Conservation (phyloP, 495 filamentous ascomycete genomes). For the Neurospora sp. region DNA sequence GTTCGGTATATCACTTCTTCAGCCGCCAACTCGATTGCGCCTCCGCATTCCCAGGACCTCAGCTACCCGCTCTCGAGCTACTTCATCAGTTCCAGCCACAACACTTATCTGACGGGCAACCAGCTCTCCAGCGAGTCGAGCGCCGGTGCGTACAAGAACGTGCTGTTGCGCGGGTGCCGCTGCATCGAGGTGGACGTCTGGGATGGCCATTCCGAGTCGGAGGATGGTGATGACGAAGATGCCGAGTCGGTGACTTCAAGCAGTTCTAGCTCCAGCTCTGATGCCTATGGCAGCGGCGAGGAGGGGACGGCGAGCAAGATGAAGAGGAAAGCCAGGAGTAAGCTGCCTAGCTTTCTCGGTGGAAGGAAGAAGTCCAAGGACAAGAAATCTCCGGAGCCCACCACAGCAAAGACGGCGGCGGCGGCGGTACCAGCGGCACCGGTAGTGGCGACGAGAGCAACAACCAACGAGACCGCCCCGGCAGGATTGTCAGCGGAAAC, state of each 20-base stretch:
- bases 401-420: neutral
- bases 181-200: conserved; percentile 95
- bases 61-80: conserved; percentile 70
- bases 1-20: conserved; percentile 51
- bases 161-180: conserved; percentile 73
- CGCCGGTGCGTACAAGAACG: conserved; percentile 72
- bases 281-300: conserved; percentile 1
- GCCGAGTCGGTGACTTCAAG: conserved; percentile 3
- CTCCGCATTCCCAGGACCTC: conserved; percentile 36
- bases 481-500: neutral
- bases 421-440: neutral
- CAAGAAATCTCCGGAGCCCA: neutral
- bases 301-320: conserved; percentile 16
- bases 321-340: conserved; percentile 26
- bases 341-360: conserved; percentile 28
- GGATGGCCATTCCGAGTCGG: conserved; percentile 56
- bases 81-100: conserved; percentile 87
- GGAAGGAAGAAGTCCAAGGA: conserved; percentile 10
- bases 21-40: conserved; percentile 34
- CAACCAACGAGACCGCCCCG: neutral
- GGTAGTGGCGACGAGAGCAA: neutral
- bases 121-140: conserved; percentile 79
- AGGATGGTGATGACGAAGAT: conserved; percentile 22
- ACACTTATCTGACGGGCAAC: conserved; percentile 89
- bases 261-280: conserved; percentile 17